Evolutionary conservation across 2,329 filamentous ascomycete species (phyloP), one percentile per base, ranked within the genome.

Genomic region (Ceratocystis ficicola): DNA sequence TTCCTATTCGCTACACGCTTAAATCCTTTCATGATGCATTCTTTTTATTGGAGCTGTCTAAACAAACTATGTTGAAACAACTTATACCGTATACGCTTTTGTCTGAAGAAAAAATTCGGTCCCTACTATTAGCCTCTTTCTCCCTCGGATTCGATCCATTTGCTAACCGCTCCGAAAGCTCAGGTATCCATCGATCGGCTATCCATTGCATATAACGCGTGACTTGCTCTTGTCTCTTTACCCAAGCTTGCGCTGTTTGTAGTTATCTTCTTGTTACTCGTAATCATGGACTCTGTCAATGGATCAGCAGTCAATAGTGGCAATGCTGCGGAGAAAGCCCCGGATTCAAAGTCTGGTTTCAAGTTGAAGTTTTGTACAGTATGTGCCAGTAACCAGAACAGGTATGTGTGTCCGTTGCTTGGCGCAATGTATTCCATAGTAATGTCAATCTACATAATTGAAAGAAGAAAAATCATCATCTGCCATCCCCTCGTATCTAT

Each of bases 371-470:
- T 97, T 77, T 96, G 92, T 79, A 97, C 94, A 2, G 93, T 99
- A n/a, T 99, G 94, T 77, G 94, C 94, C 6, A 96, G 91, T 72
- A 99, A 99, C 72, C 91, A 99, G 76, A 99, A 99, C 73, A 86
- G 94, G 85, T 95, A 80, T 69, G 81, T 72, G 22, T 20, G 30
- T 65, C 52, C 30, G 30, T 32, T 67, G 25, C 41, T n/a, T 57
- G 22, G 44, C 8, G 15, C 10, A 65, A 69, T 66, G 52, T 66
- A 69, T 41, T 41, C 48, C 3, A 41, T 7, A 63, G 28, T 30
- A 25, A 46, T 57, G 25, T 15, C 52, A 57, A 57, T 57, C 52
- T 30, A 57, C 52, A 32, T 28, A 50, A 30, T 63, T 57, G 60
- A 57, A 32, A 32, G 30, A 32, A 32, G 30, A 57, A 65, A 41